Evolutionary conservation across 305 asterid genomes (phyloP).

Genomic region (Petunia hybrid): DNA sequence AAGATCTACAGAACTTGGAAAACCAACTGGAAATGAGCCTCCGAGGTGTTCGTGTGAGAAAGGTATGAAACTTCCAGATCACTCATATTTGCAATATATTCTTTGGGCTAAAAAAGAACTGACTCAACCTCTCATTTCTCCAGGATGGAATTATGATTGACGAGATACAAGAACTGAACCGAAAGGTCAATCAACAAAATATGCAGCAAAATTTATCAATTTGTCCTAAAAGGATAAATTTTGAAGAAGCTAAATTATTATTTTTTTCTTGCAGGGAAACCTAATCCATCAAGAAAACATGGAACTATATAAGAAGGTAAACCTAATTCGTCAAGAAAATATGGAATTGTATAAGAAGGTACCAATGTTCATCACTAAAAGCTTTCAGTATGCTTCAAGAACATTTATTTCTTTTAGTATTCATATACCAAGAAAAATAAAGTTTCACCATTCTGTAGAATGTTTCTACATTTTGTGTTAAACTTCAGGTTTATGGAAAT

Average conservation of each 20-base stretch:
- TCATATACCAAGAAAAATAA: constrained; percentile 21
- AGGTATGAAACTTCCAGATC: constrained; percentile 50
- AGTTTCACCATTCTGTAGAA: constrained; percentile 23
- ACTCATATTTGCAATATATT: constrained; percentile 2
- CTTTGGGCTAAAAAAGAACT: constrained; percentile 26
- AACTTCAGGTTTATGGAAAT: constrained; percentile 58
- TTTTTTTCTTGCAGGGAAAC: constrained; percentile 60
- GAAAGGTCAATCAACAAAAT: constrained; percentile 51
- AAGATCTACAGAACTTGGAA: constrained; percentile 70
- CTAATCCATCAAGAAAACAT: constrained; percentile 72
- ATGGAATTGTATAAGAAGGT: constrained; percentile 62
- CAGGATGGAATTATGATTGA: constrained; percentile 64
- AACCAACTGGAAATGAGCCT: constrained; percentile 71
- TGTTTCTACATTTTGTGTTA: constrained; percentile 15
- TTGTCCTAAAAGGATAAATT: constrained; percentile 23
- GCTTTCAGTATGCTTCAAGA: constrained; percentile 21
- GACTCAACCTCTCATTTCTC: constrained; percentile 37
- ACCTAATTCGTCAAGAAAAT: constrained; percentile 55
- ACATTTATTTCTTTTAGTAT: constrained; percentile 13
- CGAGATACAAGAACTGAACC: constrained; percentile 67
- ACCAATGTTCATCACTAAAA: constrained; percentile 34
- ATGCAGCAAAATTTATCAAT: constrained; percentile 11
- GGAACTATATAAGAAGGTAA: constrained; percentile 68
- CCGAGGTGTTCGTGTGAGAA: constrained; percentile 62
- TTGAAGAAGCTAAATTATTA: constrained; percentile 41